These are phyloP conservation scores for Hagleromyces aurorensis DNA, from an alignment of 805 yeast genomes.

Conservation along the genomic window DNA sequence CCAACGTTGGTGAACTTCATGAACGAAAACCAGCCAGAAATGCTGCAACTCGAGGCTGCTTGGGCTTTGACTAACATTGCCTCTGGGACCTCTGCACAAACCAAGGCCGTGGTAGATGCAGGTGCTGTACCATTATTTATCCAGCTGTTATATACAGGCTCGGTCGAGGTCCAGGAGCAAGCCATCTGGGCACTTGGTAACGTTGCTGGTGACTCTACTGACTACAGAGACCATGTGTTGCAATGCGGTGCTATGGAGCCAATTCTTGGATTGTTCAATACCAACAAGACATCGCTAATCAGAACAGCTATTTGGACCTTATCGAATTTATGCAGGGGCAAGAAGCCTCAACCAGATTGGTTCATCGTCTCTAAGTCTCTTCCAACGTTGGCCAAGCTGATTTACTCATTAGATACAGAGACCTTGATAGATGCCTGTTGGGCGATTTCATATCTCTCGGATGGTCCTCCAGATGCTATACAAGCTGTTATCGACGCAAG, in stretches of 20 bases:
- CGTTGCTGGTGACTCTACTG: constrained; percentile 94
- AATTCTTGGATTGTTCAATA: constrained; percentile 66
- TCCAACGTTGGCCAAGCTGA: constrained; percentile 85
- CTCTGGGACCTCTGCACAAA: constrained; percentile 85
- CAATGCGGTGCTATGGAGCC: constrained; percentile 84
- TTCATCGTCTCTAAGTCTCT: constrained; percentile 72
- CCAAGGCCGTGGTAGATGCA: constrained; percentile 81
- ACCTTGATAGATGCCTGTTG: constrained; percentile 96
- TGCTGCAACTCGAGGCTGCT: constrained; percentile 94
- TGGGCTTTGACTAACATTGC: constrained; percentile 99
- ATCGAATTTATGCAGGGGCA: constrained; percentile 93
- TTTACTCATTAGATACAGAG: constrained; percentile 86
- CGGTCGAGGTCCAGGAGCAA: constrained; percentile 92
- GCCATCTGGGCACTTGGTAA: constrained; percentile 99
- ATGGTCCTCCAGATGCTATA: constrained; percentile 87
- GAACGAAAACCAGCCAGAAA: constrained; percentile 66
- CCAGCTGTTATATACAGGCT: constrained; percentile 66
- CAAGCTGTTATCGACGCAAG: constrained; percentile 96
- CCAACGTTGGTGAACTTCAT: constrained; percentile 84
- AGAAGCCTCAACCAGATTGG: constrained; percentile 96
- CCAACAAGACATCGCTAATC: constrained; percentile 79
- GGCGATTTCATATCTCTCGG: constrained; percentile 93
- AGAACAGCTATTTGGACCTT: constrained; percentile 98
- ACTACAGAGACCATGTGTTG: constrained; percentile 83
- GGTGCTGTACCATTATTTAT: constrained; percentile 94